Evolutionary conservation across 2,329 filamentous ascomycete genomes (phyloP).

Genomic region (Microthyrium microscopicum): DNA sequence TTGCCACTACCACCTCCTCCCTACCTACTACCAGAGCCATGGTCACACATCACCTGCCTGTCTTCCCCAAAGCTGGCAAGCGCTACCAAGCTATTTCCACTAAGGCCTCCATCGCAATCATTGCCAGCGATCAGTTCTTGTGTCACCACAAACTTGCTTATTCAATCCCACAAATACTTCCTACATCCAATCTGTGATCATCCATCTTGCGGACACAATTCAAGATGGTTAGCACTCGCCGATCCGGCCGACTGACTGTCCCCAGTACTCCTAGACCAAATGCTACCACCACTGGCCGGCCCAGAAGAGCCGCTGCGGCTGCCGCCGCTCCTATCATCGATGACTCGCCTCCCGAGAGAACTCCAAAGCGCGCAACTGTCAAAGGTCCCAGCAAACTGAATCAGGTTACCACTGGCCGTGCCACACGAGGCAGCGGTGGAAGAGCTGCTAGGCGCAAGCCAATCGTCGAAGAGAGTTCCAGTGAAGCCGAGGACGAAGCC

Average conservation of each 20-base stretch:
- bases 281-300: too few relatives aligned
- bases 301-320: too few relatives aligned
- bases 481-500: slow-evolving; percentile 13
- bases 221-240: too few relatives aligned
- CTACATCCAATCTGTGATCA: neutral
- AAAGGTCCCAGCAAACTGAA: too few relatives aligned
- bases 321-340: too few relatives aligned
- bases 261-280: too few relatives aligned
- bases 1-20: neutral
- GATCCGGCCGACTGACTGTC: too few relatives aligned
- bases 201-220: too few relatives aligned
- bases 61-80: neutral
- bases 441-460: slow-evolving; percentile 13
- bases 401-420: too few relatives aligned
- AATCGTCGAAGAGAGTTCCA: slow-evolving; percentile 29
- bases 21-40: neutral
- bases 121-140: too few relatives aligned
- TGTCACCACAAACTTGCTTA: too few relatives aligned
- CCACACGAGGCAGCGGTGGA: neutral
- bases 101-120: neutral
- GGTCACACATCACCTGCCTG: neutral
- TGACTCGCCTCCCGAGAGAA: too few relatives aligned
- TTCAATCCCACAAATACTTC: neutral
- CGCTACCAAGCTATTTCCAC: neutral
- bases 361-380: slow-evolving; percentile 7